phyloP scores from a whole-genome alignment of 257 asterid genomes.

The Salvia hispanica region DNA sequence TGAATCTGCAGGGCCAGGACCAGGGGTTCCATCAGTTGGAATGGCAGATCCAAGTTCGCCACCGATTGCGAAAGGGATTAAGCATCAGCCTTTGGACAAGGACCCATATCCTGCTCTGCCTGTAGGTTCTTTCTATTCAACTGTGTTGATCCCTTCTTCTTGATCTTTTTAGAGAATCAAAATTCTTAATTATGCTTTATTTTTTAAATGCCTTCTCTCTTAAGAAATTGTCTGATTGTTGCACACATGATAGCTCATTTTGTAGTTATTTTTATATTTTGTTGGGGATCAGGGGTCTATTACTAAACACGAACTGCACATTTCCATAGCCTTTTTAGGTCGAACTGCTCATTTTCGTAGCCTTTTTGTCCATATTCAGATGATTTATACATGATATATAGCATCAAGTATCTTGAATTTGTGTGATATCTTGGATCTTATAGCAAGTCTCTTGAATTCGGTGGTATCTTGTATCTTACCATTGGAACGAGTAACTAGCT shows the following conservation, averaged over 20 bases:
- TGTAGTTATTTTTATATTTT: background rate
- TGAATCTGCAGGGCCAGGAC: constrained; percentile 57
- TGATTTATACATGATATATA: constrained; percentile 6
- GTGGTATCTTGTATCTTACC: constrained; percentile 14
- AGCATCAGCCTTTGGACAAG: constrained; percentile 57
- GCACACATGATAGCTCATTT: background rate
- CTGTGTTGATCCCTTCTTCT: constrained; percentile 17
- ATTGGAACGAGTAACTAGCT: background rate
- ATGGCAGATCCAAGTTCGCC: constrained; percentile 60
- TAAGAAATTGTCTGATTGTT: background rate
- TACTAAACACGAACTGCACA: background rate
- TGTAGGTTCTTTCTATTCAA: constrained; percentile 46
- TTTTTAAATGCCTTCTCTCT: constrained; percentile 20
- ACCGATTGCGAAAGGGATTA: constrained; percentile 58
- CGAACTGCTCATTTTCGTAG: too few relatives aligned
- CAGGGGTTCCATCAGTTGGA: constrained; percentile 40
- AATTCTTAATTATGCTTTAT: background rate
- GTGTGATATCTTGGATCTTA: background rate
- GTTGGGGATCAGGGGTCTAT: constrained; percentile 1
- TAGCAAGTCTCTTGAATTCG: background rate
- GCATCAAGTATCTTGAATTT: background rate
- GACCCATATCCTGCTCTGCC: constrained; percentile 53
- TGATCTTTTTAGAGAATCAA: background rate
- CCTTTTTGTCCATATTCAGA: constrained; percentile 10
- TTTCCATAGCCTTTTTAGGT: constrained; percentile 4